These are phyloP conservation scores for Falciphora oryzae DNA, from an alignment of 2,329 filamentous ascomycete genomes.

Conservation along the genomic window DNA sequence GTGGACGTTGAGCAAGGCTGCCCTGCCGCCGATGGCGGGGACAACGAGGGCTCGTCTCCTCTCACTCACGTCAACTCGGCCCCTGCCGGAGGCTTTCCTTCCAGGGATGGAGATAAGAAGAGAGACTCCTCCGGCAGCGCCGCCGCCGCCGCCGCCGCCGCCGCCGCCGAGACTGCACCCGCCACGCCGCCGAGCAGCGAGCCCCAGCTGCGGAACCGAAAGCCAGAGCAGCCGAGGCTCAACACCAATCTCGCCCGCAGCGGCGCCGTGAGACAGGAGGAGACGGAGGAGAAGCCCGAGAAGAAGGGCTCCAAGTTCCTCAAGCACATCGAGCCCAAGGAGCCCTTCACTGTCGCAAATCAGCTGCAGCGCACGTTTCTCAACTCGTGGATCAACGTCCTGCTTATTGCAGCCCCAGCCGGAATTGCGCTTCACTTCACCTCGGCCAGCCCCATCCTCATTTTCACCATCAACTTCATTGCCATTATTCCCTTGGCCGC, in stretches of 20 bases:
- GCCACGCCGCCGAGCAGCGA: slow-evolving; percentile 13
- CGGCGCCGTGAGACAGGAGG: slow-evolving; percentile 21
- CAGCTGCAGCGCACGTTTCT: slow-evolving; percentile 71
- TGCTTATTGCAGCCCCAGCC: slow-evolving; percentile 71
- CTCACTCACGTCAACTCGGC: slow-evolving; percentile 31
- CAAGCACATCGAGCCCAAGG: slow-evolving; percentile 42
- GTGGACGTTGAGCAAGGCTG: slow-evolving; percentile 28
- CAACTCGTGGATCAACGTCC: slow-evolving; percentile 79
- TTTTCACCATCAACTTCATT: slow-evolving; percentile 90
- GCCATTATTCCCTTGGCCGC: slow-evolving; percentile 83
- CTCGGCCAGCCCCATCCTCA: slow-evolving; percentile 48
- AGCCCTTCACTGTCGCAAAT: slow-evolving; percentile 53
- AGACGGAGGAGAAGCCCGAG: slow-evolving; percentile 35
- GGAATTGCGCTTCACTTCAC: slow-evolving; percentile 65
- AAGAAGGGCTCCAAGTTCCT: slow-evolving; percentile 31
- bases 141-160: slow-evolving; percentile 1
- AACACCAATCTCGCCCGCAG: slow-evolving; percentile 21
- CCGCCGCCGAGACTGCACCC: slow-evolving; percentile 8
- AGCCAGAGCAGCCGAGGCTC: slow-evolving; percentile 20
- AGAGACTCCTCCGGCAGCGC: slow-evolving; percentile 7
- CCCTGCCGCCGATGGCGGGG: no score
- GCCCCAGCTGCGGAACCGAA: slow-evolving; percentile 12
- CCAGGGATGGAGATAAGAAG: background rate
- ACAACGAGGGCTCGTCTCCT: slow-evolving; percentile 19
- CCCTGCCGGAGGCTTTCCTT: slow-evolving; percentile 10